Conservation (phyloP, 768 basidiomycete species). For the Lactifluus pinguis region DNA sequence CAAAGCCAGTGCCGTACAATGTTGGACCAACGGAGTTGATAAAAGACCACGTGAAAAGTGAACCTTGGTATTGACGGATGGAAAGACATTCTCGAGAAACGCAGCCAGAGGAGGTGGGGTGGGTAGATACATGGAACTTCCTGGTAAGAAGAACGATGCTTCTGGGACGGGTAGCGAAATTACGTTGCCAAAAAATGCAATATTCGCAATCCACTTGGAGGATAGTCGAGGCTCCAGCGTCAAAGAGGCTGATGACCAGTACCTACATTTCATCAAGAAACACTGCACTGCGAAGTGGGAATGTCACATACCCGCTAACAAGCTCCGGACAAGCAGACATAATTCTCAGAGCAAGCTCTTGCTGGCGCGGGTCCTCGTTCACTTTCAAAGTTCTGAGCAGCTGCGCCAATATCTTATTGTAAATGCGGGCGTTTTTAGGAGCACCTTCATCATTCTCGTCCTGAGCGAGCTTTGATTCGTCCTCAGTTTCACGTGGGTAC, state of each 20-base stretch:
- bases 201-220: slow-evolving; percentile 86
- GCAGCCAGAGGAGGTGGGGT: slow-evolving; percentile 63
- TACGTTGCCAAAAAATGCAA: slow-evolving; percentile 71
- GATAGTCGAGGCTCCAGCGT: slow-evolving; percentile 82
- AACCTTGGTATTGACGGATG: slow-evolving; percentile 56
- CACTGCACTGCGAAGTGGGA: not conserved
- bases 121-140: slow-evolving; percentile 45
- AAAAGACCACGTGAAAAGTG: slow-evolving; percentile 80
- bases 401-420: slow-evolving; percentile 79
- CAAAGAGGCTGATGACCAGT: slow-evolving; percentile 58
- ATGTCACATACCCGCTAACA: slow-evolving; percentile 51
- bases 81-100: slow-evolving; percentile 74
- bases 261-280: slow-evolving; percentile 35
- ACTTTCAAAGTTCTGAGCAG: slow-evolving; percentile 68
- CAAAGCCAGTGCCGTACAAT: slow-evolving; percentile 72
- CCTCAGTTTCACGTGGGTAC: slow-evolving; percentile 66
- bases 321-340: slow-evolving; percentile 81
- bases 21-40: slow-evolving; percentile 67
- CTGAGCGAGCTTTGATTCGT: slow-evolving; percentile 27
- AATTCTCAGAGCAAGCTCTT: slow-evolving; percentile 76
- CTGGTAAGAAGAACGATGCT: slow-evolving; percentile 48
- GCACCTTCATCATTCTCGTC: slow-evolving; percentile 32
- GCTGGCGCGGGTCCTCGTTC: slow-evolving; percentile 82
- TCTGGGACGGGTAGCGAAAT: slow-evolving; percentile 68
- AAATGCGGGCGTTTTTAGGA: slow-evolving; percentile 41